Base-by-base conservation (phyloP, 1,284 basidiomycete species). In the Ceratobasidium sp. region DNA sequence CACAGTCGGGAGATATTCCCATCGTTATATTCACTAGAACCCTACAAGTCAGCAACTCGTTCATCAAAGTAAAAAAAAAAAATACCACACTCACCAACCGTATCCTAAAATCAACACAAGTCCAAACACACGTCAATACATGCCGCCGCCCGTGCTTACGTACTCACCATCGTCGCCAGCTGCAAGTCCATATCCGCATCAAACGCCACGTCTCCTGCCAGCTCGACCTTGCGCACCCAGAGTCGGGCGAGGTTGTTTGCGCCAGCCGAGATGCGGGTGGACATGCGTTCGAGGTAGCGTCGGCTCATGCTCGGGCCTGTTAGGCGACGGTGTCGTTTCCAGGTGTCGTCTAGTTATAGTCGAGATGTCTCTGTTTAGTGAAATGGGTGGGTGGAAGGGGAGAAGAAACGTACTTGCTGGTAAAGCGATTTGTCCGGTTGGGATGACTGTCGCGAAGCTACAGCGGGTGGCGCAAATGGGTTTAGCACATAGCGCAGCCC, bases 261-360 rank as follows among this genome's bases (percentile, higher is more conserved):
- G 7, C 22, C 68, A 46, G 54, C 41, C 16, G 54, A 29, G 41
- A 71, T 71, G 29, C 56, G 68, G 27, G 14, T 14, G 9, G 68
- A 59, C 68, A 71, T 71, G 39, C 56, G 54, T 24, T 59, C 54
- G 2, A 71, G 56, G 22, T 71, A 71, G 19, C 56, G 54, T 31
- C 56, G 37, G 41, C 56, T 59, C 68, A 71, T 71, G 56, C 68
- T 71, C 29, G 68, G 68, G 2, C 68, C 68, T 19, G 56, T 48
- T 37, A 71, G 43, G 19, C 68, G 68, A 5, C 68, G 68, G 16
- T 71, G 68, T 1, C 56, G 54, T 39, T 71, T 71, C 68, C 68
- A 71, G 9, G 68, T 61, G 4, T 71, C 56, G 24, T 72, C 69
- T 71, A 13, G 4, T 41, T n/a, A 51, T 16, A 49, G 34, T 5